A percentile compares a stretch with the other conserved stretches of the same genome.
Evolutionary conservation across 2,329 filamentous ascomycete species (phyloP).

Genomic region (Parastagonospora nodorum): DNA sequence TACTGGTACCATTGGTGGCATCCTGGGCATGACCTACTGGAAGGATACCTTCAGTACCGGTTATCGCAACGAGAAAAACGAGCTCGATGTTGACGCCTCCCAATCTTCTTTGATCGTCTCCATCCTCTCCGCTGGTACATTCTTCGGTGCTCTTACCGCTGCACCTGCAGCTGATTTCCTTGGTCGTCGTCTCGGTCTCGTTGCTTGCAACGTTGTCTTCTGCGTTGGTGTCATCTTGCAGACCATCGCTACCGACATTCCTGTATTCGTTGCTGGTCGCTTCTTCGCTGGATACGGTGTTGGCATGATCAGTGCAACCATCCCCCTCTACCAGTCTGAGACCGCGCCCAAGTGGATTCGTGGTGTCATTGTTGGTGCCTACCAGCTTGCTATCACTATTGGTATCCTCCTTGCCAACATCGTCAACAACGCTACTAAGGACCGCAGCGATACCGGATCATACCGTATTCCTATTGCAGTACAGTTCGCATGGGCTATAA

Average conservation of each 20-base stretch:
- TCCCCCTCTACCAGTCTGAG: slow-evolving; percentile 74
- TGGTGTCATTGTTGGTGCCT: slow-evolving; percentile 70
- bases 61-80: slow-evolving; percentile 47
- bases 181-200: slow-evolving; percentile 71
- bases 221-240: slow-evolving; percentile 48
- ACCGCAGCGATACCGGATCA: slow-evolving; percentile 63
- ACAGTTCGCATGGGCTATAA: slow-evolving; percentile 73
- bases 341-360: slow-evolving; percentile 76
- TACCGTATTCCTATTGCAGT: slow-evolving; percentile 79
- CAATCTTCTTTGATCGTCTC: slow-evolving; percentile 81
- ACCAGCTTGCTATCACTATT: slow-evolving; percentile 73
- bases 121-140: slow-evolving; percentile 78
- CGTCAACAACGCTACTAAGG: slow-evolving; percentile 66
- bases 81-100: slow-evolving; percentile 35
- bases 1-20: slow-evolving; percentile 57
- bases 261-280: slow-evolving; percentile 47
- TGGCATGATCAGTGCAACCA: slow-evolving; percentile 51
- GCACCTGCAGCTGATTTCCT: slow-evolving; percentile 72
- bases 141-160: slow-evolving; percentile 72
- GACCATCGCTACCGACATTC: slow-evolving; percentile 39
- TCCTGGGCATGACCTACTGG: slow-evolving; percentile 73
- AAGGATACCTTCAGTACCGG: slow-evolving; percentile 63
- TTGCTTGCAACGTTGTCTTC: slow-evolving; percentile 44
- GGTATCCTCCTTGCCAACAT: slow-evolving; percentile 70
- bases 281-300: slow-evolving; percentile 49